phyloP scores from a whole-genome alignment of 1,139 yeast species.

The Debaryomyces psychrophilus region DNA sequence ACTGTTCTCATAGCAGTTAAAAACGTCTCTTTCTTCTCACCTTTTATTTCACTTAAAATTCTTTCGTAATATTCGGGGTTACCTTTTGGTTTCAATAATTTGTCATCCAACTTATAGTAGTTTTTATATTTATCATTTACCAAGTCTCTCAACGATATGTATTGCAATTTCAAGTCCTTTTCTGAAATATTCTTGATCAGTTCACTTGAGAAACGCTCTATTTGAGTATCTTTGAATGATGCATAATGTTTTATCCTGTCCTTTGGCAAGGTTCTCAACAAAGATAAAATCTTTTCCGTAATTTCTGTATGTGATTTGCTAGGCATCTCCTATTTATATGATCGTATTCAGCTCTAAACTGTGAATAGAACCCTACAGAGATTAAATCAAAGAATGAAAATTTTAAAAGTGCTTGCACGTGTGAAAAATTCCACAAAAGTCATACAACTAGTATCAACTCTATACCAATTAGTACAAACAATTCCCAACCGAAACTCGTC shows the following conservation, averaged over 20 bases:
- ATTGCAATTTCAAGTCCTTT: slow-evolving; percentile 61
- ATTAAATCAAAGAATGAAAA: neutral
- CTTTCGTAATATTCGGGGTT: slow-evolving; percentile 79
- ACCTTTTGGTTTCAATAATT: slow-evolving; percentile 75
- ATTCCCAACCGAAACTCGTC: neutral
- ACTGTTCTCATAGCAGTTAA: slow-evolving; percentile 69
- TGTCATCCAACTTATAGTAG: slow-evolving; percentile 65
- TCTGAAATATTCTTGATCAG: slow-evolving; percentile 36
- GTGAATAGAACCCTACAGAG: neutral
- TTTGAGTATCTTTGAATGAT: slow-evolving; percentile 67
- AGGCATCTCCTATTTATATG: slow-evolving; percentile 10
- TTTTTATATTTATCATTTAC: slow-evolving; percentile 64
- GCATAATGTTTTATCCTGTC: slow-evolving; percentile 69
- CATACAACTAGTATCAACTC: neutral
- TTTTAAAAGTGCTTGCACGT: slow-evolving; percentile 1
- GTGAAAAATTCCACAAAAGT: neutral
- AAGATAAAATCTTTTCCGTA: slow-evolving; percentile 39
- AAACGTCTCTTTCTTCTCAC: slow-evolving; percentile 72
- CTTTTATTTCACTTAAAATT: slow-evolving; percentile 68
- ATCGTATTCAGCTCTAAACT: neutral
- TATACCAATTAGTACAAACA: neutral
- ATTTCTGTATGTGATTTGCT: slow-evolving; percentile 28
- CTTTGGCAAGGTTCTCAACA: slow-evolving; percentile 56
- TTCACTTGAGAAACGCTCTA: slow-evolving; percentile 50
- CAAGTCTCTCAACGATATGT: slow-evolving; percentile 58